Evolutionary conservation across 192 early-diverging fungal genomes (phyloP), one percentile per base, ranked within the genome.

Genomic region (Mortierella claussenii): DNA sequence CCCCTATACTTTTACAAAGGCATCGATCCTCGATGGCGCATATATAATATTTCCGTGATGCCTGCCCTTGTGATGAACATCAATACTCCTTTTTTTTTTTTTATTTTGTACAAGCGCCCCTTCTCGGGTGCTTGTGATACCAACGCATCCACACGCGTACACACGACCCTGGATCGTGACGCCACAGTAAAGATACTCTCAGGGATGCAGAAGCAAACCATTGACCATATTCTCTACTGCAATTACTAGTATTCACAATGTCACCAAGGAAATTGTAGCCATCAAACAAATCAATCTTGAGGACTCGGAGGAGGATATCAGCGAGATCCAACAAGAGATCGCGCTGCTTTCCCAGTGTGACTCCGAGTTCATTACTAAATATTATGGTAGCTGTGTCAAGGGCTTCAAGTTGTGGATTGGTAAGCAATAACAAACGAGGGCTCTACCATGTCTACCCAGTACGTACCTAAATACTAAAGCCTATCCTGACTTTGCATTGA

Each of bases 271-370:
- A 37, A 52, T 79, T 17, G 83, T 85, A 0, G 83, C 83, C 3
- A 79, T 85, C 58, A 85, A 85, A 43, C 81, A 82, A 48, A 80
- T 85, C 55, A 81, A 85, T 59, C 71, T 85, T 4, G 83, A 85
- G 45, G 73, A 80, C 34, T 80, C 83, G 7, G 81, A 82, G 36
- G 83, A 85, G 53, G 83, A 85, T 48, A 80, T 85, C n/a, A 79
- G 73, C 43, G 81, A 85, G 57, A 85, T 85, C 42, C 83, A 82
- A 34, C 83, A 85, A 32, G 83, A 85, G 55, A 85, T 85, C 13
- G 81, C 81, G 11, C 54, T 85, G 37, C 49, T 85, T 23, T 78
- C 83, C 2, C 81, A 82, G 58, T 85, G 83, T 48, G 76, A 85
- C 30, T 82, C 81, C 4, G 69, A 69, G 34, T 85, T 55, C 37